Conservation (phyloP, 805 yeast genomes). For the Millerago galiae region DNA sequence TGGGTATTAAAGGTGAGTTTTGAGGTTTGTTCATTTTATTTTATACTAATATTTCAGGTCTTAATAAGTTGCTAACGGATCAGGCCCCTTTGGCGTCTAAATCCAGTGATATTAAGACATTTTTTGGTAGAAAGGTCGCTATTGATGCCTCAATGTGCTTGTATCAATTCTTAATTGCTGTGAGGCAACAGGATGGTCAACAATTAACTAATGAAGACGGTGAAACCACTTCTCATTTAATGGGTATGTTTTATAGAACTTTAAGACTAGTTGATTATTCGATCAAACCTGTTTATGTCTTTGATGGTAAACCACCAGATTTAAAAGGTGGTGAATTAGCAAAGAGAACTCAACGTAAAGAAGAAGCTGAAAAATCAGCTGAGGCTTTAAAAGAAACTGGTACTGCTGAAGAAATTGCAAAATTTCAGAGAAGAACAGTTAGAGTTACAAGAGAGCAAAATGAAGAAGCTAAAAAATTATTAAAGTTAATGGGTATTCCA, state of each 20-base stretch:
- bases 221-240: constrained; percentile 86
- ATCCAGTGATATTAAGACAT: constrained; percentile 72
- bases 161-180: constrained; percentile 93
- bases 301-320: constrained; percentile 97
- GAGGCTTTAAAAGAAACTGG: constrained; percentile 77
- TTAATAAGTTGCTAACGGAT: constrained; percentile 80
- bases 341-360: constrained; percentile 74
- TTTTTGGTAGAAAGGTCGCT: constrained; percentile 95
- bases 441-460: constrained; percentile 86
- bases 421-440: constrained; percentile 81
- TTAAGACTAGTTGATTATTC: constrained; percentile 85
- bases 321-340: constrained; percentile 89
- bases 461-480: constrained; percentile 81
- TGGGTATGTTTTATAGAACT: constrained; percentile 96
- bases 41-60: constrained; percentile 39
- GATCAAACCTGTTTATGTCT: constrained; percentile 93
- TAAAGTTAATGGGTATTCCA: constrained; percentile 92
- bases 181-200: constrained; percentile 94
- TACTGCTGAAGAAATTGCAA: constrained; percentile 65
- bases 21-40: neutral
- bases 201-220: constrained; percentile 85
- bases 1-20: constrained; percentile 46
- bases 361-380: constrained; percentile 72
- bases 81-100: constrained; percentile 81
- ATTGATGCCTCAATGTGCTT: constrained; percentile 94